Conservation (phyloP, 768 basidiomycete species). For the Sporobolomyces pararoseus region DNA sequence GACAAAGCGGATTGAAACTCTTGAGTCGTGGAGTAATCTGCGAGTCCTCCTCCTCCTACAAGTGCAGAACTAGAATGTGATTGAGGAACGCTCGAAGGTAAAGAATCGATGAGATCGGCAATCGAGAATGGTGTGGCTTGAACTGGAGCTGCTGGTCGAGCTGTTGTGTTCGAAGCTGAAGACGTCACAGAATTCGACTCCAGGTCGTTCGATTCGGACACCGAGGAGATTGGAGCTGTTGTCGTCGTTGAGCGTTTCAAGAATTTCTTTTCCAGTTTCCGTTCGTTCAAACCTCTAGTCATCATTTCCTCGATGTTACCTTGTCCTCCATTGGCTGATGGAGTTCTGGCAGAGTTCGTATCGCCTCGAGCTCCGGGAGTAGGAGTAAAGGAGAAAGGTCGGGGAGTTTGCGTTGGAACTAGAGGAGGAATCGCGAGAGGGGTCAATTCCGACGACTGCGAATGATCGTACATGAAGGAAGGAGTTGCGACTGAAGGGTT, state of each 20-base stretch:
- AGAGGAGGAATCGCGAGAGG: constrained; percentile 10
- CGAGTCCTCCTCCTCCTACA: neutral
- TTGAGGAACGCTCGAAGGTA: neutral
- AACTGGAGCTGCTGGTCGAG: neutral
- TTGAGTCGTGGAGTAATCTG: constrained; percentile 8
- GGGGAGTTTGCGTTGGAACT: constrained; percentile 2
- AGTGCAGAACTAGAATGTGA: neutral
- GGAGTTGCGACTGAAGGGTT: too few relatives aligned
- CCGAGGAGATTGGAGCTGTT: neutral
- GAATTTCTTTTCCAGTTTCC: constrained; percentile 2
- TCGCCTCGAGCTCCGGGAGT: too few relatives aligned
- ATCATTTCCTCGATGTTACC: neutral
- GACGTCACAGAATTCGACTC: neutral
- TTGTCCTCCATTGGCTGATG: neutral
- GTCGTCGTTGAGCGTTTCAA: neutral
- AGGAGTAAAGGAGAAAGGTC: neutral
- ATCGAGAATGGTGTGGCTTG: neutral
- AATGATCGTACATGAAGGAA: neutral
- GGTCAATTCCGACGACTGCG: neutral
- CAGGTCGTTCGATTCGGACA: neutral
- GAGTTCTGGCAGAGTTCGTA: neutral
- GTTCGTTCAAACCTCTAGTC: neutral
- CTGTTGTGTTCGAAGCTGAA: neutral
- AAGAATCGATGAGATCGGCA: constrained; percentile 1
- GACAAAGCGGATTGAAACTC: constrained; percentile 8